Conservation (phyloP, 2,329 filamentous ascomycete genomes). For the Ophiostoma himal-ulmi region DNA sequence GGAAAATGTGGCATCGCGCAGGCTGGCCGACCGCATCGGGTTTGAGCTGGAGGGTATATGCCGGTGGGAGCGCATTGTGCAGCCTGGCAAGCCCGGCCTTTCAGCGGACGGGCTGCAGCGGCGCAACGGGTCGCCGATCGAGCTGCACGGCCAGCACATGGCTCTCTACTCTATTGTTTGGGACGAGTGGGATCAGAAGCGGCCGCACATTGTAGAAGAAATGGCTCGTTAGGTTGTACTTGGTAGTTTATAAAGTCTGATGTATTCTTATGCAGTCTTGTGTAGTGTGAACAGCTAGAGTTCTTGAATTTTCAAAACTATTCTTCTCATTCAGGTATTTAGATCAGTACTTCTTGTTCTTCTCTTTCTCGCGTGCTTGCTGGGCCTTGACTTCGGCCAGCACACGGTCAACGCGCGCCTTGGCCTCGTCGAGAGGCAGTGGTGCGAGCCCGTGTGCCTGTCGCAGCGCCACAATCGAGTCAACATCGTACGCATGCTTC, state of each 20-base stretch:
- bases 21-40: slow-evolving; percentile 10
- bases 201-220: background rate
- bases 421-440: background rate
- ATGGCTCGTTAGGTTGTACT: background rate
- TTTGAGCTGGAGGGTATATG: slow-evolving; percentile 19
- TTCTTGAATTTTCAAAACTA: no score
- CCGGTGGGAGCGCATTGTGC: slow-evolving; percentile 17
- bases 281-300: no score
- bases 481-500: slow-evolving; percentile 21
- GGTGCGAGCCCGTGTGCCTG: slow-evolving; percentile 22
- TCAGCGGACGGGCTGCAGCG: slow-evolving; percentile 1
- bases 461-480: slow-evolving; percentile 22
- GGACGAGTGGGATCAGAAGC: slow-evolving; percentile 23
- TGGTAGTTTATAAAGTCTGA: background rate
- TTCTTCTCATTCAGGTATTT: no score
- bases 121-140: slow-evolving; percentile 11
- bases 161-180: slow-evolving; percentile 21
- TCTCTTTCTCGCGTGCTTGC: slow-evolving; percentile 12
- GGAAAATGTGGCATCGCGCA: slow-evolving; percentile 15
- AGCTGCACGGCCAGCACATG: slow-evolving; percentile 19
- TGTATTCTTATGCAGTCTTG: no score
- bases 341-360: background rate
- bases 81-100: slow-evolving; percentile 9
- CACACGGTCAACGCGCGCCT: slow-evolving; percentile 18
- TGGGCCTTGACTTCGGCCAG: slow-evolving; percentile 4